Conservation (phyloP, 2,329 filamentous ascomycete genomes). For the Ramularia endophylla region DNA sequence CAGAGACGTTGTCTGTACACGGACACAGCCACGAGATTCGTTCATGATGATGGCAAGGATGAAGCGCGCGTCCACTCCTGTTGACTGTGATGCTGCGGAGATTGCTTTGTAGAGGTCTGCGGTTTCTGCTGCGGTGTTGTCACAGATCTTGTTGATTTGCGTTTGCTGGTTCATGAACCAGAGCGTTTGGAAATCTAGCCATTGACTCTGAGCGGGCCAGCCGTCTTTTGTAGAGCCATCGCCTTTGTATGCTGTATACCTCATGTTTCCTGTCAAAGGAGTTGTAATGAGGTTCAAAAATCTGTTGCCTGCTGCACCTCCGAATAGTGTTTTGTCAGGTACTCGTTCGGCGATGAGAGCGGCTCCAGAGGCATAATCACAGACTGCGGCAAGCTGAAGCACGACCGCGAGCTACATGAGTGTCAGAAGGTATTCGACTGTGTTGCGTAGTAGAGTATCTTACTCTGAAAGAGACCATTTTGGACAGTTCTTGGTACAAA, state of each 20-base stretch:
- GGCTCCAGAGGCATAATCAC: too few species aligned
- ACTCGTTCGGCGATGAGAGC: too few species aligned
- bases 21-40: slow-evolving; percentile 41
- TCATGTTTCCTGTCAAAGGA: too few species aligned
- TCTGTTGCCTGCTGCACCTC: too few species aligned
- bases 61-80: slow-evolving; percentile 35
- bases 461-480: too few species aligned
- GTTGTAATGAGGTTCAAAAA: too few species aligned
- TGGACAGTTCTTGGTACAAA: too few species aligned
- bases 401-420: too few species aligned
- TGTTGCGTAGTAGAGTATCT: too few species aligned
- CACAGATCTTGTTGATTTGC: slow-evolving; percentile 27
- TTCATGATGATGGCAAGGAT: slow-evolving; percentile 39
- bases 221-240: slow-evolving; percentile 11
- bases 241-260: slow-evolving; percentile 11
- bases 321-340: too few species aligned
- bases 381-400: too few species aligned
- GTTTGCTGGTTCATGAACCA: slow-evolving; percentile 26
- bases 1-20: slow-evolving; percentile 36
- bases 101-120: slow-evolving; percentile 35
- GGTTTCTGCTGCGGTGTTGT: slow-evolving; percentile 35
- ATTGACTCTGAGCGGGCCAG: slow-evolving; percentile 15
- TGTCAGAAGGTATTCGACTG: too few species aligned
- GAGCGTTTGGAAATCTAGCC: slow-evolving; percentile 19
- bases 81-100: slow-evolving; percentile 23